Evolutionary conservation across 345 rosid genomes (phyloP), one percentile per base, ranked within the genome.

Genomic region (Nephelium lappaceum): DNA sequence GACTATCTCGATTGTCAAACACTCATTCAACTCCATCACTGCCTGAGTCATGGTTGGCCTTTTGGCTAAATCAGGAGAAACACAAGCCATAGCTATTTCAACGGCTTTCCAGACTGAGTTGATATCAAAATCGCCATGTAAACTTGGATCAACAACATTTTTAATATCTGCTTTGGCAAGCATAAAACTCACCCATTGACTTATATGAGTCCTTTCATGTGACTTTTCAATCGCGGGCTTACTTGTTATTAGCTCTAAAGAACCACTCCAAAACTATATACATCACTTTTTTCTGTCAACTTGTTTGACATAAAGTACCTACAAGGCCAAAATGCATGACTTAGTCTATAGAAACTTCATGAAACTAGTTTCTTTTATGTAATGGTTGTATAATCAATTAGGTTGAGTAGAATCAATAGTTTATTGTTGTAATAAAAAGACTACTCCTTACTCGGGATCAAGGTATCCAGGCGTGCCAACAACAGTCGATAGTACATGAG

Each of bases 401-500:
- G 36, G 36, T 2, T 31, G 36, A 31, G 36, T 31, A 31, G 36
- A 31, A 31, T 31, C 36, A 31, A 31, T 31, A 31, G 36, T 31
- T 31, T 3, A 31, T 41, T 41, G 43, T 0, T 5, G 0, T 41
- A 41, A 41, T 8, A 41, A 41, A 41, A 41, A 6, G 43, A 31
- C 43, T 6, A 41, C 57, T 51, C 16, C 18, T 58, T 79, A 77
- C 81, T 81, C 72, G 8, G 84, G 84, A 62, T 84, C 86, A 31
- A 87, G 77, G 69, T 85, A 86, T 3, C 92, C 93, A 16, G 84
- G 74, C 0, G 92, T 90, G 23, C 94, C 91, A 11, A 83, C 86
- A 67, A 85, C 79, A 6, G 36, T 3, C 14, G 91, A 86, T 3
- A 87, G 84, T 8, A 83, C 84, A 71, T 83, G 78, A 76, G 75